These are phyloP conservation scores for Leptomonas seymouri DNA, from an alignment of 208 protist species.

Conservation along the genomic window DNA sequence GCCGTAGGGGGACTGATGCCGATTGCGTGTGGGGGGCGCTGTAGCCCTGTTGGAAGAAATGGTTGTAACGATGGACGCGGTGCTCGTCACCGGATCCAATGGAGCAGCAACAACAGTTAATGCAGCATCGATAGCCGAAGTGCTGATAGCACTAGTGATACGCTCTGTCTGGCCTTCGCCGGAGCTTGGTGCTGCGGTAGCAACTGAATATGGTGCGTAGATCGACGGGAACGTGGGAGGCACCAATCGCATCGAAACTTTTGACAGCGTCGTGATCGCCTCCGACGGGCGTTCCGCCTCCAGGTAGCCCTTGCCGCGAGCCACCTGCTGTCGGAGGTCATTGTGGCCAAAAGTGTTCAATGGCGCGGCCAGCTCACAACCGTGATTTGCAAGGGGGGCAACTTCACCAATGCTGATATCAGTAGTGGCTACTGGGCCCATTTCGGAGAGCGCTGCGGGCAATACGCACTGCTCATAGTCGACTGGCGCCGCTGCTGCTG, in stretches of 20 bases:
- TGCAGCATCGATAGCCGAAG: not conserved
- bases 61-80: not conserved
- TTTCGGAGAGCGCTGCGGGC: not conserved
- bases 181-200: not conserved
- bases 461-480: not conserved
- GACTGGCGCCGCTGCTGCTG: not conserved
- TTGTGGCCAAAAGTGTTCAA: not conserved
- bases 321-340: not conserved
- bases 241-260: slow-evolving; percentile 8
- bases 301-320: not conserved
- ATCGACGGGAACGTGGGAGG: not conserved
- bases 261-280: not conserved
- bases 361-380: not conserved
- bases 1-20: not conserved
- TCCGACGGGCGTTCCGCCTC: not conserved
- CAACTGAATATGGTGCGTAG: not conserved
- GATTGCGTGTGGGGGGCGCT: not conserved
- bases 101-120: not conserved
- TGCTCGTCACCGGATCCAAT: not conserved
- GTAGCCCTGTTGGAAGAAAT: not conserved
- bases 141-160: not conserved
- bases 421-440: not conserved
- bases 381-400: not conserved
- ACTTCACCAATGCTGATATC: not conserved
- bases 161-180: not conserved